Evolutionary conservation across 129 eudicot species (phyloP).

Genomic region (Scalesia atractyloides): DNA sequence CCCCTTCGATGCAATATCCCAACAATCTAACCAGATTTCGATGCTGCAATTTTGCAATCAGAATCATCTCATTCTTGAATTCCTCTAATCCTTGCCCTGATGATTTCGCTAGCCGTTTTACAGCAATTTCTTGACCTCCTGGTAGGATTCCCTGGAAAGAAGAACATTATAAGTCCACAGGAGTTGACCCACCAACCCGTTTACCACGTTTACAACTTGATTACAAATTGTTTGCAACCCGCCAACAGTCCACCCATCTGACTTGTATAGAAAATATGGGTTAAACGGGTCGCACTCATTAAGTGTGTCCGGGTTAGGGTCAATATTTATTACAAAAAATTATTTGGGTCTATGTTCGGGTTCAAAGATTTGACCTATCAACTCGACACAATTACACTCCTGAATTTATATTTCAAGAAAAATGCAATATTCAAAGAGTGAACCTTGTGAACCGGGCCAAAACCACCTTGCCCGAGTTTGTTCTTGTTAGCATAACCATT

Average conservation of each 20-base stretch:
- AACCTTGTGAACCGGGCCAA: constrained; percentile 90
- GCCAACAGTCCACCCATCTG: no score
- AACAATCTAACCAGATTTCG: constrained; percentile 80
- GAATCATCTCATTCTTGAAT: constrained; percentile 66
- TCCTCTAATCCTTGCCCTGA: constrained; percentile 79
- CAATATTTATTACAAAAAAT: no score
- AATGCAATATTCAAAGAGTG: background rate
- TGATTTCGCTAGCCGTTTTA: constrained; percentile 69
- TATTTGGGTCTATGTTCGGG: no score
- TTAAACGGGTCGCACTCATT: no score
- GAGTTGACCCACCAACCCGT: no score
- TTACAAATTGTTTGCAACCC: no score
- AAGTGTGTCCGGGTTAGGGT: no score
- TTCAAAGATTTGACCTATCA: no score
- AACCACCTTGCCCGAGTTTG: constrained; percentile 93
- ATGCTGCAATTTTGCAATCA: constrained; percentile 77
- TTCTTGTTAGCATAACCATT: constrained; percentile 54
- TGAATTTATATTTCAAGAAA: background rate
- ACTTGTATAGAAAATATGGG: no score
- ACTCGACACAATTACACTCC: background rate
- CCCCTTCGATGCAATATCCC: constrained; percentile 72
- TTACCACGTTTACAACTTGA: no score
- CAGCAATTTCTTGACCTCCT: constrained; percentile 66
- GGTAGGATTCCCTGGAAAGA: constrained; percentile 60
- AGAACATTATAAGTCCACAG: constrained; percentile 5